Base-by-base conservation (phyloP, 768 basidiomycete genomes). In the Boletus coccyginus region DNA sequence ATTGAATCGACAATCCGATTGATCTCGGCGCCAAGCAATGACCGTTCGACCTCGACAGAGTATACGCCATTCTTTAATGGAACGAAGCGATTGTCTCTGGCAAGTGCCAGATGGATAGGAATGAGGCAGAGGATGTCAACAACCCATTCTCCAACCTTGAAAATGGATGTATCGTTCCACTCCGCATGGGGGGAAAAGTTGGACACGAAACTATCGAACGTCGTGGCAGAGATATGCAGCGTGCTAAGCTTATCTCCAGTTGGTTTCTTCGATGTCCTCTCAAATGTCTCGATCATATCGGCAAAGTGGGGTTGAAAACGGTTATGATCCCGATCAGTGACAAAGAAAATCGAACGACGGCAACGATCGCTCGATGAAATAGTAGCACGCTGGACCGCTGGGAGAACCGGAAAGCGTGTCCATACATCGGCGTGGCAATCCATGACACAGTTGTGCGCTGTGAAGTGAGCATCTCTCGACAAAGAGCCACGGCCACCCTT, bases 41-140 rank as follows among this genome's bases (percentile, higher is more conserved):
- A 74, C 50, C 74, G 76, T 57, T 86, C 84, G 19, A 81, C 73
- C 27, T 78, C 75, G 0, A 70, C 55, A 0, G 82, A 84, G 35
- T 70, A 73, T 1, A 84, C 73, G 0, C 81, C 81, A 62, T 86
- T 80, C 56, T 84, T 85, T 3, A 86, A 59, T 1, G 85, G 84
- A 35, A 87, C 56, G 55, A 86, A 85, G 3, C 82, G 72, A 65
- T 86, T 86, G 44, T 85, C 84, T 27, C 76, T 72, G 8, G 83
- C 79, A 27, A 87, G 70, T 0, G 84, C 85, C 32, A 86, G 73
- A 46, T 86, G 85, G 35, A 86, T 84, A 1, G 85, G 84, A 52
- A 86, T 84, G 21, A 87, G 73, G 53, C 84, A 86, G 7, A 86
- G 63, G 1, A 86, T 62, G 21, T 84, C 80, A 3, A 82, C 81